Conservation (phyloP, 352 stramenopile genomes). For the Peronospora tabacina region DNA sequence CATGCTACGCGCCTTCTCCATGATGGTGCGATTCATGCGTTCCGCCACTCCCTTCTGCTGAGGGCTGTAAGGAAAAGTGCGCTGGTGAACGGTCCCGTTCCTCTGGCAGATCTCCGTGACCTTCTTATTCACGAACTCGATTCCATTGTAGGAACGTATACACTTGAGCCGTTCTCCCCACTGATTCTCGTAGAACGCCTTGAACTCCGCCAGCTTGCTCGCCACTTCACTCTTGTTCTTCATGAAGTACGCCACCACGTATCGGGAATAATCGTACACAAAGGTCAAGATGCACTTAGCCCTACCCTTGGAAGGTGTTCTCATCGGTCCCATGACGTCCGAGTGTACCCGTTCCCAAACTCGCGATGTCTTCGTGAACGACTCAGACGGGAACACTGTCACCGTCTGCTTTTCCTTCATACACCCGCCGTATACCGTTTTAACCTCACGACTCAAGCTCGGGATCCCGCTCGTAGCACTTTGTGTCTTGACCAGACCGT, state of each 20-base stretch:
- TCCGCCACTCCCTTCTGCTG: too few relatives aligned
- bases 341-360: too few relatives aligned
- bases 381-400: neutral
- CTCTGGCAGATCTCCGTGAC: neutral
- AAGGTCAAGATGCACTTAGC: neutral
- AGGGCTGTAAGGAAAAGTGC: too few relatives aligned
- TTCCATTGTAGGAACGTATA: conserved; percentile 26
- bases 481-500: too few relatives aligned
- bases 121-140: conserved; percentile 25
- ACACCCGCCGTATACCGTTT: neutral
- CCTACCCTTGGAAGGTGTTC: conserved; percentile 1
- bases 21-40: too few relatives aligned
- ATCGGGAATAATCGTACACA: neutral
- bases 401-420: neutral
- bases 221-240: conserved; percentile 18
- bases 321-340: conserved; percentile 3
- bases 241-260: neutral
- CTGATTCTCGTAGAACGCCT: conserved; percentile 14
- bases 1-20: too few relatives aligned
- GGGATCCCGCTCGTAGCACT: too few relatives aligned
- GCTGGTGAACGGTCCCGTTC: conserved; percentile 17
- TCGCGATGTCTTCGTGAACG: neutral
- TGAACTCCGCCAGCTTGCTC: conserved; percentile 5
- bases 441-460: neutral
- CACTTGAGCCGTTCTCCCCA: conserved; percentile 11